Evolutionary conservation across 169 alveolate species (phyloP).

Genomic region (Eimeria acervulina): DNA sequence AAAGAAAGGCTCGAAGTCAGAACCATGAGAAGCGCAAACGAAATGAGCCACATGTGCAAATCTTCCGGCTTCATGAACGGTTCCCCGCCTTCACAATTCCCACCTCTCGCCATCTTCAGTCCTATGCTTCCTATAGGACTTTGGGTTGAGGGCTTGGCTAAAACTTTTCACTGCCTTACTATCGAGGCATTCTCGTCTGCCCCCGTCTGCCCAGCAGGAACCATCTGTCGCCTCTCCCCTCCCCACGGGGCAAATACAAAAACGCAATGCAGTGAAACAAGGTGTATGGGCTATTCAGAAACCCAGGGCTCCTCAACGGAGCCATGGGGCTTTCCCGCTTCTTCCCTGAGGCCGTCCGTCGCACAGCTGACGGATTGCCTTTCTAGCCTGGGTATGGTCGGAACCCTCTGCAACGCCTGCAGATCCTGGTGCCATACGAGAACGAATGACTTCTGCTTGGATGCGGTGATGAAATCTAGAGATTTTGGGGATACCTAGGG

Average conservation of each 20-base stretch:
- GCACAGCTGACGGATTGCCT: not conserved
- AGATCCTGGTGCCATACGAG: not conserved
- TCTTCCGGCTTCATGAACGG: constrained; percentile 60
- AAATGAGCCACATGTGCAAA: constrained; percentile 68
- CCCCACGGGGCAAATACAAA: constrained; percentile 42
- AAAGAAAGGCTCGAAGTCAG: constrained; percentile 66
- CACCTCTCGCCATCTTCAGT: constrained; percentile 46
- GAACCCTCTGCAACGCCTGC: not conserved
- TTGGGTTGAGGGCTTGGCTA: not conserved
- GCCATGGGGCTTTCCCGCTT: constrained; percentile 17
- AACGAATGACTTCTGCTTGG: not conserved
- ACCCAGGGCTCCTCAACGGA: constrained; percentile 17
- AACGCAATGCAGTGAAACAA: not conserved
- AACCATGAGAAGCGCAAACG: constrained; percentile 57
- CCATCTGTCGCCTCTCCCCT: constrained; percentile 2
- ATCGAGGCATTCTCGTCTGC: constrained; percentile 52
- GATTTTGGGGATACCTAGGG: not conserved
- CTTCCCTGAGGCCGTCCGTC: not conserved
- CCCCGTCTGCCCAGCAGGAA: constrained; percentile 31
- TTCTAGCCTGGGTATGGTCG: not conserved
- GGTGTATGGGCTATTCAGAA: constrained; percentile 24
- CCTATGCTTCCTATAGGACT: not conserved
- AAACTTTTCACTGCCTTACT: not conserved
- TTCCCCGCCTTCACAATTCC: constrained; percentile 16
- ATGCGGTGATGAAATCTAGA: not conserved